Evolutionary conservation across 176 grass and related monocot species (phyloP).

Genomic region (Lolium perenne): DNA sequence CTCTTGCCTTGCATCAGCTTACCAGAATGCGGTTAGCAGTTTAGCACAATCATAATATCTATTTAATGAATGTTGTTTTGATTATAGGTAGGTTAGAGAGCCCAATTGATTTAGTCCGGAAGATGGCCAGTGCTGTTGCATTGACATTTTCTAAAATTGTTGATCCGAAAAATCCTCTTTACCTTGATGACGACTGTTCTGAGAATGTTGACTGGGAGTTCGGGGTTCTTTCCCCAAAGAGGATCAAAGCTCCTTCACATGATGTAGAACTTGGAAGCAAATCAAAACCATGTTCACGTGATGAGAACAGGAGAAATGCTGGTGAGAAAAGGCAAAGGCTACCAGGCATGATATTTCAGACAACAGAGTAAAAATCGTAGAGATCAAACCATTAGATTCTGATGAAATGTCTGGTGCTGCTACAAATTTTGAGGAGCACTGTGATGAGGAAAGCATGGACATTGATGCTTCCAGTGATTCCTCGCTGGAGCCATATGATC

Average conservation of each 20-base stretch:
- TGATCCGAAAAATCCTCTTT: constrained; percentile 92
- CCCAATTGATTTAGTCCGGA: constrained; percentile 84
- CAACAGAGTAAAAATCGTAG: constrained; percentile 47
- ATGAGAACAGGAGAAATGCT: constrained; percentile 54
- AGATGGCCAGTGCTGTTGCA: constrained; percentile 88
- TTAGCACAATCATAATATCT: constrained; percentile 29
- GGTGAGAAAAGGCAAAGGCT: constrained; percentile 55
- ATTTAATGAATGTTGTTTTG: constrained; percentile 38
- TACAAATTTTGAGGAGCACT: constrained; percentile 41
- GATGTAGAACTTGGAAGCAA: constrained; percentile 49
- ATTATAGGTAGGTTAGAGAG: constrained; percentile 92
- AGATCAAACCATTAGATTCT: constrained; percentile 54
- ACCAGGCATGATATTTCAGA: constrained; percentile 46
- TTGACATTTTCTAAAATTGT: constrained; percentile 92
- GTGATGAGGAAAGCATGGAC: constrained; percentile 50
- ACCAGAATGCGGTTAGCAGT: constrained; percentile 20
- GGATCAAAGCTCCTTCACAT: constrained; percentile 47
- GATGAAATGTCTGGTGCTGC: constrained; percentile 56
- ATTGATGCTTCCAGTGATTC: constrained; percentile 75
- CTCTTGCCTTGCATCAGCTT: constrained; percentile 32
- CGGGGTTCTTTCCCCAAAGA: constrained; percentile 64
- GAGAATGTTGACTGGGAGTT: constrained; percentile 92
- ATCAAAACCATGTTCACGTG: constrained; percentile 40
- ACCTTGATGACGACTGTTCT: constrained; percentile 84
- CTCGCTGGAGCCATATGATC: constrained; percentile 92